These are phyloP conservation scores for Phialophora verrucosa DNA, from an alignment of 2,329 filamentous ascomycete genomes.

Conservation along the genomic window DNA sequence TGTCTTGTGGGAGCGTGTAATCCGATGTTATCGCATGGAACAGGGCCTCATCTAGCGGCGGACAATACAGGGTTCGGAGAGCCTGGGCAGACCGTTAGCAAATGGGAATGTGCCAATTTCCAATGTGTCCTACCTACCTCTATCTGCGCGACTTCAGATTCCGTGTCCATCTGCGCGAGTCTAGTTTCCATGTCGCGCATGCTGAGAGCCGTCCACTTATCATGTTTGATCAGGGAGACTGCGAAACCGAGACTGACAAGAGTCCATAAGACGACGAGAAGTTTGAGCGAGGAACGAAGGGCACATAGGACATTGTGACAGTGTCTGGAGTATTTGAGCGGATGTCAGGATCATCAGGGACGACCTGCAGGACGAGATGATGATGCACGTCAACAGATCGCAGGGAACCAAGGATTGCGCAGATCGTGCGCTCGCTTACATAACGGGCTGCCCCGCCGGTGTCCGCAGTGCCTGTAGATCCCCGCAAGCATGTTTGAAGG, in stretches of 20 bases:
- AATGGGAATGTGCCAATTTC: conserved; percentile 14
- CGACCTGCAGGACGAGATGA: background rate
- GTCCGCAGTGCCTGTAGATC: background rate
- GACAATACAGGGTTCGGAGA: conserved; percentile 68
- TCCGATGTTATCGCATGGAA: conserved; percentile 78
- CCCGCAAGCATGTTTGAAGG: background rate
- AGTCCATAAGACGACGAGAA: background rate
- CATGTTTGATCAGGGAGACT: conserved; percentile 20
- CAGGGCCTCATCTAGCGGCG: conserved; percentile 76
- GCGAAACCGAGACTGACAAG: background rate
- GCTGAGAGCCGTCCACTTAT: conserved; percentile 11
- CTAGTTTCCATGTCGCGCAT: conserved; percentile 22
- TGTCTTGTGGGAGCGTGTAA: conserved; percentile 64
- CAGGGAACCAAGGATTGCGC: background rate
- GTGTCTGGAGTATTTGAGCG: background rate
- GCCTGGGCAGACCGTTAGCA: conserved; percentile 13
- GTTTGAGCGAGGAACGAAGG: background rate
- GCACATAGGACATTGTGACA: background rate
- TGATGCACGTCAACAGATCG: background rate
- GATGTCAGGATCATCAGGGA: background rate
- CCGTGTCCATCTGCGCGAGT: conserved; percentile 10
- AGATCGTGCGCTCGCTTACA: background rate
- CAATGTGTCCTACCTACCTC: background rate
- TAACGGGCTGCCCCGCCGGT: background rate
- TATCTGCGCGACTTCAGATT: background rate